A percentile compares a stretch with the other conserved stretches of the same genome.
phyloP scores from a whole-genome alignment of 2,329 filamentous ascomycete species.

The Colletotrichum camelliae region DNA sequence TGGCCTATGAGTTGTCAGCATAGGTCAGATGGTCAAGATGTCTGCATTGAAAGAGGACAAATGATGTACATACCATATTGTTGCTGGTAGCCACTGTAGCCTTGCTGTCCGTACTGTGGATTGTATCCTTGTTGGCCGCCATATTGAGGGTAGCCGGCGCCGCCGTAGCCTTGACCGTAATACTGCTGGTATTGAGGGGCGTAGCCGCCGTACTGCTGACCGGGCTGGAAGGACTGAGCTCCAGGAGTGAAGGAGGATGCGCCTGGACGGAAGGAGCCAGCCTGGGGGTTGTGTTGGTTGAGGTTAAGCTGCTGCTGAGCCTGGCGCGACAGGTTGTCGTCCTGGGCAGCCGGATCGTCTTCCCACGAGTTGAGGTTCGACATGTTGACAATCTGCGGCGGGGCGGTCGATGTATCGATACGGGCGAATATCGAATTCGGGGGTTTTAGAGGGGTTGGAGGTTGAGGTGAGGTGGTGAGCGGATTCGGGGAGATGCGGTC shows the following conservation, averaged over 20 bases:
- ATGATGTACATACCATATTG: constrained; percentile 38
- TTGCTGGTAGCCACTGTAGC: constrained; percentile 41
- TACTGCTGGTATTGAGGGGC: constrained; percentile 61
- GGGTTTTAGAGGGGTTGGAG: not conserved
- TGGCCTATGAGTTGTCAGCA: constrained; percentile 15
- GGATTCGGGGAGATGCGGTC: constrained; percentile 9
- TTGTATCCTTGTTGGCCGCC: constrained; percentile 45
- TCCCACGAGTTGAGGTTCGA: constrained; percentile 95
- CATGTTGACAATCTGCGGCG: constrained; percentile 58
- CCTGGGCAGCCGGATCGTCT: constrained; percentile 80
- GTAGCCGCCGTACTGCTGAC: constrained; percentile 68
- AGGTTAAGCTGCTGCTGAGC: constrained; percentile 78
- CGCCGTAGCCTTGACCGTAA: constrained; percentile 55
- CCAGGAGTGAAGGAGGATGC: constrained; percentile 75
- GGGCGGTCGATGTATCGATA: not conserved
- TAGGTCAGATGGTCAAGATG: not conserved
- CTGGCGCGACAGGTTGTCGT: constrained; percentile 80
- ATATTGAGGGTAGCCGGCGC: constrained; percentile 60
- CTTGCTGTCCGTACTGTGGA: constrained; percentile 47
- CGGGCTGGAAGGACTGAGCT: constrained; percentile 74
- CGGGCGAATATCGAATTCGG: not conserved
- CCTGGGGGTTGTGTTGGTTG: constrained; percentile 57
- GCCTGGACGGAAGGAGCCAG: constrained; percentile 51
- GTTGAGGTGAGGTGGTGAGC: not conserved
- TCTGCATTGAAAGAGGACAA: not conserved